Evolutionary conservation across 2,329 filamentous ascomycete species (phyloP), one percentile per base, ranked within the genome.

Genomic region (Hypoxylon sp.): DNA sequence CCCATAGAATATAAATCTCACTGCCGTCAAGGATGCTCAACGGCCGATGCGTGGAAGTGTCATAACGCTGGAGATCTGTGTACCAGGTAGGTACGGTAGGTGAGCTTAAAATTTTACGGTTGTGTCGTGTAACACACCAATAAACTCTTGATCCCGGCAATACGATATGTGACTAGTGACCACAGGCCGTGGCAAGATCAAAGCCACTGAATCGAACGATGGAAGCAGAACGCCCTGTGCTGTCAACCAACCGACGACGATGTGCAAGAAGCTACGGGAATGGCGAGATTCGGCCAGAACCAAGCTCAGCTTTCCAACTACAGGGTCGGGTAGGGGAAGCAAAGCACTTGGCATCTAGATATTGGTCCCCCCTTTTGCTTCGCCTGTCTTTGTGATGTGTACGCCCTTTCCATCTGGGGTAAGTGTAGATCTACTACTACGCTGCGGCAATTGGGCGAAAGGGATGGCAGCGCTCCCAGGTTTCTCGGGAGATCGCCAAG

Each of bases 401-500:
- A 54, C 48, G 43, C 24, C 32, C 22, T 24, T 34, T 19, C 44
- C 17, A 47, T 41, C 49, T 50, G 19, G 48, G 47, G 32, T 41
- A 30, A 30, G 49, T 4, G n/a, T n/a, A n/a, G n/a, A n/a, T n/a
- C n/a, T n/a, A n/a, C 30, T 47, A 37, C 6, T 26, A 43, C 6
- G 22, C 37, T 49, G 50, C 56, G 56, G 48, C 41, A 58, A 19
- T 47, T 52, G 8, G 4, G 19, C 19, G n/a, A 37, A 20, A 22
- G 28, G 4, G 17, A 34, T 8, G 19, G 48, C 15, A 32, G 15
- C 48, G 3, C 24, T 22, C 8, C 49, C 19, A 50, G 48, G 22
- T 28, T 28, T 53, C 52, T 60, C 58, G 62, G 62, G 62, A 65
- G 62, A 62, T 65, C 58, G 44, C 53, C 53, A 57, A 62, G 50